Conservation (phyloP, 2,329 filamentous ascomycete genomes). For the Coniochaeta sp. region DNA sequence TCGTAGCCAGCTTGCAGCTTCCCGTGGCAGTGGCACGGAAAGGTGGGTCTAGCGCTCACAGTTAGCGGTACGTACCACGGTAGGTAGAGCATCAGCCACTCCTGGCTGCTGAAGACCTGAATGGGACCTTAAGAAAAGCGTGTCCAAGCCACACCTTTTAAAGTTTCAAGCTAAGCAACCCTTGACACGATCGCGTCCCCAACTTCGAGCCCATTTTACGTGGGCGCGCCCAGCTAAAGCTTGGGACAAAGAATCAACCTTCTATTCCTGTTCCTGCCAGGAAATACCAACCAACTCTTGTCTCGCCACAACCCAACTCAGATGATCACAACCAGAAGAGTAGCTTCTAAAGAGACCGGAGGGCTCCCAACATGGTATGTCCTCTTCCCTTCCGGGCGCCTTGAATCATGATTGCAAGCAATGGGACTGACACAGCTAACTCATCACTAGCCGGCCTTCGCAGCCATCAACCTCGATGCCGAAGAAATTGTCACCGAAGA, state of each 20-base stretch:
- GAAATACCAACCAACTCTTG: no score
- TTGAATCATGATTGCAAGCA: not conserved
- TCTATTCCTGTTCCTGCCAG: no score
- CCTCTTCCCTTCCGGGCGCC: not conserved
- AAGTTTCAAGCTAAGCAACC: not conserved
- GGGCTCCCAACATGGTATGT: not conserved
- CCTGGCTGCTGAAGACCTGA: no score
- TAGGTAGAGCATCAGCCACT: not conserved
- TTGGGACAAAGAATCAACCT: not conserved
- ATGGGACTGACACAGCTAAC: not conserved
- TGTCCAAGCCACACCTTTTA: not conserved
- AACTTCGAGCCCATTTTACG: not conserved
- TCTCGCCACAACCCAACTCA: not conserved
- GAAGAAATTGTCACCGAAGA: slow-evolving; percentile 88
- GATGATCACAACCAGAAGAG: not conserved
- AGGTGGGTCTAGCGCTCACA: not conserved
- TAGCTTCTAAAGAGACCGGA: not conserved
- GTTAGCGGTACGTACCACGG: no score
- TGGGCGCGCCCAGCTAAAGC: not conserved
- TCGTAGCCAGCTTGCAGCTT: slow-evolving; percentile 3
- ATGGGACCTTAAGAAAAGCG: no score
- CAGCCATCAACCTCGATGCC: slow-evolving; percentile 87
- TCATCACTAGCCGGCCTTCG: slow-evolving; percentile 54
- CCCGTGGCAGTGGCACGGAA: not conserved
- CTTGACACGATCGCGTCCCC: not conserved